These are phyloP conservation scores for Stemphylium lycopersici DNA, from an alignment of 2,329 filamentous ascomycete species.

Conservation along the genomic window DNA sequence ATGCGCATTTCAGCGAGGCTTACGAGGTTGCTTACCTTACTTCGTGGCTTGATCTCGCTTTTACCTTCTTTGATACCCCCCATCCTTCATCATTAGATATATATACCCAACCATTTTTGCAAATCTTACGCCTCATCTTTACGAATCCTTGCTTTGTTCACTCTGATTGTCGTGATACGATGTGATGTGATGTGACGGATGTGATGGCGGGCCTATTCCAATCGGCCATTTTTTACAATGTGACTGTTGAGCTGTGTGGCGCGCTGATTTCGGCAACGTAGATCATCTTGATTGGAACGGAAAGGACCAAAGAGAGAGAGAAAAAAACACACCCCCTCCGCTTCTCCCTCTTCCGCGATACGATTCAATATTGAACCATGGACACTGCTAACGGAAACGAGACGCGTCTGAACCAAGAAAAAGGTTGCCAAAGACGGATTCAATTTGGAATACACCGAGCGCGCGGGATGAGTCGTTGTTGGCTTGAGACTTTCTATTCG, in stretches of 20 bases:
- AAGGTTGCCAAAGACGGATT: too few species aligned
- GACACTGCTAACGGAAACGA: too few species aligned
- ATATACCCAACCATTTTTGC: conserved; percentile 4
- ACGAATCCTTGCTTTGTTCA: neutral
- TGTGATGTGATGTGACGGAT: conserved; percentile 3
- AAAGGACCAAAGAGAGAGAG: too few species aligned
- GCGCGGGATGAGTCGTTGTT: too few species aligned
- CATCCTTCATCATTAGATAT: conserved; percentile 4
- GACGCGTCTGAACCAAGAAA: too few species aligned
- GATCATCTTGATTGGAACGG: too few species aligned
- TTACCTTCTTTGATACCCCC: conserved; percentile 41
- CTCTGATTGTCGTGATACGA: conserved; percentile 1
- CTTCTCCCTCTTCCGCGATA: too few species aligned
- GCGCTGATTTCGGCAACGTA: neutral
- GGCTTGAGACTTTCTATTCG: too few species aligned
- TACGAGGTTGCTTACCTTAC: conserved; percentile 26
- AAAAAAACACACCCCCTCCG: too few species aligned
- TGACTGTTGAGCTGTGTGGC: conserved; percentile 33
- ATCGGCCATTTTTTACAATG: conserved; percentile 11
- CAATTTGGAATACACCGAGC: too few species aligned
- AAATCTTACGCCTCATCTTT: conserved; percentile 2
- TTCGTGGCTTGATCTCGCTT: conserved; percentile 32
- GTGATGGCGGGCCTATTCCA: conserved; percentile 19
- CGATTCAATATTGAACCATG: too few species aligned
- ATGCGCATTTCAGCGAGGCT: conserved; percentile 27